Conservation (phyloP, 768 basidiomycete species). For the Termitomyces sp. region DNA sequence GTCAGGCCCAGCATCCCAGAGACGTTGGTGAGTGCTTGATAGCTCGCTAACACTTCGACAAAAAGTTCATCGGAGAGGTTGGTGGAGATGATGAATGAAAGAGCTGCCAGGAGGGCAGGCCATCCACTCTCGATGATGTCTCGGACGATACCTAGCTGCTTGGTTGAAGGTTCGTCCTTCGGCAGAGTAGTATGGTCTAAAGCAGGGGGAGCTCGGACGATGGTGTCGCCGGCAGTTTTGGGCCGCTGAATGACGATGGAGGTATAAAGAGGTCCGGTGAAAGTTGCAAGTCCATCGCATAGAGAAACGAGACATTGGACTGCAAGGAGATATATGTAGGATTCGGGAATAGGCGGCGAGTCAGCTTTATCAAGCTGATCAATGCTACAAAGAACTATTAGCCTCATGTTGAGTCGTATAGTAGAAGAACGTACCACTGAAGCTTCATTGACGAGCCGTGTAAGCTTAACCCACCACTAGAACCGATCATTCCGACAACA, state of each 20-base stretch:
- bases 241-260: slow-evolving; percentile 65
- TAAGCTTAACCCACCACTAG: slow-evolving; percentile 65
- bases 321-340: slow-evolving; percentile 89
- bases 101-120: slow-evolving; percentile 88
- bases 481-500: slow-evolving; percentile 82
- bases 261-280: slow-evolving; percentile 73
- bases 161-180: slow-evolving; percentile 42
- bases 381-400: slow-evolving; percentile 51
- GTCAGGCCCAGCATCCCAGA: slow-evolving; percentile 84
- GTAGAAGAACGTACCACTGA: slow-evolving; percentile 63
- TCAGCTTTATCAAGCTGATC: slow-evolving; percentile 99
- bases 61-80: slow-evolving; percentile 93
- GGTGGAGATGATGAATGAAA: slow-evolving; percentile 87
- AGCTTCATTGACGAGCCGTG: slow-evolving; percentile 82
- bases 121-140: slow-evolving; percentile 86
- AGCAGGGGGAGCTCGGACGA: slow-evolving; percentile 69
- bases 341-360: slow-evolving; percentile 88
- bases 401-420: not conserved
- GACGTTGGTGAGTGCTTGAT: slow-evolving; percentile 83
- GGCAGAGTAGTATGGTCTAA: slow-evolving; percentile 60
- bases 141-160: slow-evolving; percentile 60
- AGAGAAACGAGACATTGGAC: slow-evolving; percentile 85
- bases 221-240: slow-evolving; percentile 56
- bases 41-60: slow-evolving; percentile 76
- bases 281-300: slow-evolving; percentile 80